Conservation (phyloP, 176 grass and related monocot species). For the Triticum monococcum region DNA sequence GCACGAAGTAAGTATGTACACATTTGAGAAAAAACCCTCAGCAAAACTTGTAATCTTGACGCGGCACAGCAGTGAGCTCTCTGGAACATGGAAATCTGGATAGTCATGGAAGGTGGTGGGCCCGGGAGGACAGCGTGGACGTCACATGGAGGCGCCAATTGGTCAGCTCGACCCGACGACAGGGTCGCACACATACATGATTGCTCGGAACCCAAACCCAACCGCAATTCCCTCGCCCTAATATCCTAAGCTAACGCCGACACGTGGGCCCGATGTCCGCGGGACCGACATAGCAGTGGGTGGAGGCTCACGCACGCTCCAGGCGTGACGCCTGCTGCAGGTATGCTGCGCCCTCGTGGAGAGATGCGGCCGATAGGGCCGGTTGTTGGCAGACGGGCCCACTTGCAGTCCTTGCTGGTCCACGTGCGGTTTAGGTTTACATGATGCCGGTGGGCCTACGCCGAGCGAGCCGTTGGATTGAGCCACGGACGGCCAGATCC, state of each 20-base stretch:
- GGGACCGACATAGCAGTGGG: neutral
- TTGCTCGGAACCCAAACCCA: neutral
- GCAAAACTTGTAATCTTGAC: neutral
- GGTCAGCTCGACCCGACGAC: neutral
- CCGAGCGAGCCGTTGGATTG: neutral
- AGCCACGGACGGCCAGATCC: neutral
- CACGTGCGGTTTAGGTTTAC: neutral
- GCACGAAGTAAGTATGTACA: neutral
- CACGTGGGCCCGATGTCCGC: rapidly evolving
- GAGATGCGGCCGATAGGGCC: neutral
- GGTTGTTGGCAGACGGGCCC: neutral
- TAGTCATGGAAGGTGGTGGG: constrained; percentile 9
- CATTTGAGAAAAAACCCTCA: neutral
- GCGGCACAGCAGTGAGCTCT: neutral
- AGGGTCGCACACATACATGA: neutral
- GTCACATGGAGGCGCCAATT: constrained; percentile 31
- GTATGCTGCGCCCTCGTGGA: neutral
- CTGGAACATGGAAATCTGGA: neutral
- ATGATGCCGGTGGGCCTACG: neutral
- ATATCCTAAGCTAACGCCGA: neutral
- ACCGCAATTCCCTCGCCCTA: neutral
- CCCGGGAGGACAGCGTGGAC: constrained; percentile 27
- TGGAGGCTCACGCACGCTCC: neutral
- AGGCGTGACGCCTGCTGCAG: neutral
- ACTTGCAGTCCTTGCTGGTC: neutral